Percentiles rank a stretch among this genome's conserved stretches.
Evolutionary conservation across 192 early-diverging fungal genomes (phyloP).

Genomic region (Phlyctochytrium planicorne): DNA sequence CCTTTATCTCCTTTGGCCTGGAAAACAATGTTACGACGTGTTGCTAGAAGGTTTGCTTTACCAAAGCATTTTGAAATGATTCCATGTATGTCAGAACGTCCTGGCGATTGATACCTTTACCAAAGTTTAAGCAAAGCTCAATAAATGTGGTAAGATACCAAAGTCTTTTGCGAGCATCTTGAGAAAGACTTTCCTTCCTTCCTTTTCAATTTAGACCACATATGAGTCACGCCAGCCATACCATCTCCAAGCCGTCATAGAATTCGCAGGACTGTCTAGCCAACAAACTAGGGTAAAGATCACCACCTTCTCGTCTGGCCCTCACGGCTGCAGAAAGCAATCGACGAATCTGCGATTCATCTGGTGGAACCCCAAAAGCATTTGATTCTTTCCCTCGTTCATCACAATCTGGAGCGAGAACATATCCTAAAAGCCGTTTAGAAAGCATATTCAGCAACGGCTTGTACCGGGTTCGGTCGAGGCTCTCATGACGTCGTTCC

Average conservation of each 20-base stretch:
- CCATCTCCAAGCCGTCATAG: conserved; percentile 28
- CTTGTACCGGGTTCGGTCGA: conserved; percentile 15
- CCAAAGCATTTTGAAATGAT: conserved; percentile 6
- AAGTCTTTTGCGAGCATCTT: conserved; percentile 24
- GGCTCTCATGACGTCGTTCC: conserved; percentile 36
- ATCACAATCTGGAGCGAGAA: neutral
- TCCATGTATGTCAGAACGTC: neutral
- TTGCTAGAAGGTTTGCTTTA: neutral
- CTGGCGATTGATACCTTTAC: conserved; percentile 5
- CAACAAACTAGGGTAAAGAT: conserved; percentile 27
- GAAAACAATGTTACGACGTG: neutral
- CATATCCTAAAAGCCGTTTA: neutral
- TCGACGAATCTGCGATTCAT: conserved; percentile 13
- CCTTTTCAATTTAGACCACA: neutral
- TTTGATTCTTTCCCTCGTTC: neutral
- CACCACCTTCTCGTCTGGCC: conserved; percentile 28
- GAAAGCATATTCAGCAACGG: neutral
- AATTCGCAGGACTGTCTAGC: conserved; percentile 35
- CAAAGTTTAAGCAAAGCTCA: neutral
- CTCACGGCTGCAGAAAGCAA: conserved; percentile 22
- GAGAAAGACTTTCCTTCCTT: conserved; percentile 13
- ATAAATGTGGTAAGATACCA: conserved; percentile 6
- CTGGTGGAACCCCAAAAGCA: neutral
- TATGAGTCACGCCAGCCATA: neutral
- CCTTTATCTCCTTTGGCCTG: conserved; percentile 16